phyloP scores from a whole-genome alignment of 2,329 filamentous ascomycete genomes.

The Fusarium coffeatum region DNA sequence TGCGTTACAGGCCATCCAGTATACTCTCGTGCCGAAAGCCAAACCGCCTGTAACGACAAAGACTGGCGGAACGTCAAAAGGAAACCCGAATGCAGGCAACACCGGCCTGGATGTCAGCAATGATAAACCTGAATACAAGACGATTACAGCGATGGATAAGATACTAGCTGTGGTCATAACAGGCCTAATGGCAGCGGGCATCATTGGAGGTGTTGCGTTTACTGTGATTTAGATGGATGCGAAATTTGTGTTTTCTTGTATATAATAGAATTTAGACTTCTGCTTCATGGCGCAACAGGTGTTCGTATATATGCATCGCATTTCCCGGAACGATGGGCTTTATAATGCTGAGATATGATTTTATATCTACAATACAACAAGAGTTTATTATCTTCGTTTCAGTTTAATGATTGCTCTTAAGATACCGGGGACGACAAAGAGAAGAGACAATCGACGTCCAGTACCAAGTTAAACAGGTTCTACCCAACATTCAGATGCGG shows the following conservation, averaged over 20 bases:
- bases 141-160: conserved; percentile 61
- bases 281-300: background rate
- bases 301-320: too few relatives aligned
- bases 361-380: too few relatives aligned
- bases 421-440: too few relatives aligned
- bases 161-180: conserved; percentile 68
- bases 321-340: fast-evolving
- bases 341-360: too few relatives aligned
- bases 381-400: too few relatives aligned
- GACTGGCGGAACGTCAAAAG: conserved; percentile 70
- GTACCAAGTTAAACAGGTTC: too few relatives aligned
- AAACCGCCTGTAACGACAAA: conserved; percentile 61
- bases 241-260: background rate
- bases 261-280: background rate
- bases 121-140: conserved; percentile 22
- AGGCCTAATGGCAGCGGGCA: conserved; percentile 59
- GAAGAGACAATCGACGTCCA: too few relatives aligned
- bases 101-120: conserved; percentile 46
- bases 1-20: conserved; percentile 71
- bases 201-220: conserved; percentile 62
- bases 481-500: too few relatives aligned
- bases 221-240: background rate
- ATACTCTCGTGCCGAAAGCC: conserved; percentile 61
- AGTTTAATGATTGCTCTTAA: too few relatives aligned
- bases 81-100: conserved; percentile 61